Percentiles rank a stretch among this genome's conserved stretches.
Evolutionary conservation across 2,329 filamentous ascomycete species (phyloP).

Genomic region (Chalaropsis thielavioides): DNA sequence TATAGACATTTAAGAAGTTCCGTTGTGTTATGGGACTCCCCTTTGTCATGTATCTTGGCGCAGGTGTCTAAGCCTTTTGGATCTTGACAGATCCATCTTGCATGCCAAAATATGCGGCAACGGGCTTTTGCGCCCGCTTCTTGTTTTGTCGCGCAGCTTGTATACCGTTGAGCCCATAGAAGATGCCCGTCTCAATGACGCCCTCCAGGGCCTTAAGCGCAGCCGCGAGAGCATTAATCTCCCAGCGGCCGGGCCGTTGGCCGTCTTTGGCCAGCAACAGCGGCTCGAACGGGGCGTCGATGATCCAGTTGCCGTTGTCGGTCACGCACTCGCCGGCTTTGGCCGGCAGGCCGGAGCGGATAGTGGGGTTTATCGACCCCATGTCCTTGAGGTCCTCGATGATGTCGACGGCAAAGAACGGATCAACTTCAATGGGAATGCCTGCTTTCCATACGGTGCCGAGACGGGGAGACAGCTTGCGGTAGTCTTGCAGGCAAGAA

Average conservation of each 20-base stretch:
- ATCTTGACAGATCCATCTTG: conserved; percentile 42
- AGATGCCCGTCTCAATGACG: conserved; percentile 83
- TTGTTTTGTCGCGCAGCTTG: conserved; percentile 41
- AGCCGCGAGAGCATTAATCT: conserved; percentile 50
- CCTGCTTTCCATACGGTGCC: conserved; percentile 57
- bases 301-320: conserved; percentile 54
- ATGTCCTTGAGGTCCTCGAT: conserved; percentile 56
- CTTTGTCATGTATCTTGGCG: background rate
- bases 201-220: conserved; percentile 57
- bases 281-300: conserved; percentile 77
- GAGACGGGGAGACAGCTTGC: conserved; percentile 70
- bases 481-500: conserved; percentile 49
- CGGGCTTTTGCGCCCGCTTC: conserved; percentile 70
- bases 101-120: conserved; percentile 92
- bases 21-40: background rate
- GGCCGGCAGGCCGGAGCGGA: conserved; percentile 57
- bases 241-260: conserved; percentile 32
- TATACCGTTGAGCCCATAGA: conserved; percentile 65
- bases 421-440: conserved; percentile 88
- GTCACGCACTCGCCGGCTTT: conserved; percentile 66
- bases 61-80: conserved; percentile 3
- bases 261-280: conserved; percentile 49
- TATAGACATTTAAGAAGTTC: background rate
- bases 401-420: conserved; percentile 65
- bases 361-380: conserved; percentile 54